Evolutionary conservation across 1,284 basidiomycete genomes (phyloP).

Genomic region (Cryptococcus amylolentus): DNA sequence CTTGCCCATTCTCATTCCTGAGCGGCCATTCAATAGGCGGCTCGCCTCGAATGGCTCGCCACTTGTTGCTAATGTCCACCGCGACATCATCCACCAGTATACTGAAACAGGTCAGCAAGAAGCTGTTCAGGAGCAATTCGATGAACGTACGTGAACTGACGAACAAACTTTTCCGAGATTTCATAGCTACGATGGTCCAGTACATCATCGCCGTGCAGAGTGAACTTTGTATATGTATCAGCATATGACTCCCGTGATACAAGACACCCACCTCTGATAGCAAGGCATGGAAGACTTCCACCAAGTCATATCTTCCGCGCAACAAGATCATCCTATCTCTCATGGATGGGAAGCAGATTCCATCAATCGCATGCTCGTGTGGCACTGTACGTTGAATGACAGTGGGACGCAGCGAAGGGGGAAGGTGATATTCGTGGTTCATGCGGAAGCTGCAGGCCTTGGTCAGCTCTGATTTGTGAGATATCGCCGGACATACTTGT

Average conservation of each 20-base stretch:
- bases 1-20: background rate
- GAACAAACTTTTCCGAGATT: constrained; percentile 73
- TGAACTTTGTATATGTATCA: constrained; percentile 55
- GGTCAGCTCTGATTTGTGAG: constrained; percentile 3
- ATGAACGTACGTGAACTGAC: constrained; percentile 66
- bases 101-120: background rate
- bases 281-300: constrained; percentile 33
- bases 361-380: constrained; percentile 86
- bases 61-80: constrained; percentile 12
- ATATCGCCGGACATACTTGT: constrained; percentile 56
- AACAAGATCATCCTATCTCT: constrained; percentile 84
- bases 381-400: constrained; percentile 79
- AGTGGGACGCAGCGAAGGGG: constrained; percentile 77
- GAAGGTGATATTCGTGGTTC: constrained; percentile 72
- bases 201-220: constrained; percentile 82
- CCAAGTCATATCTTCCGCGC: constrained; percentile 52
- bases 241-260: background rate
- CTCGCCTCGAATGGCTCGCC: constrained; percentile 11
- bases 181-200: constrained; percentile 85
- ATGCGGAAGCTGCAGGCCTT: constrained; percentile 39
- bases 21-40: constrained; percentile 4
- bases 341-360: constrained; percentile 77
- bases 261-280: constrained; percentile 32
- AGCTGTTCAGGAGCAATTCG: no score
- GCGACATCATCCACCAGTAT: constrained; percentile 12